Evolutionary conservation across 495 filamentous ascomycete genomes (phyloP).

Genomic region (Friedmanniomyces endolithicus): DNA sequence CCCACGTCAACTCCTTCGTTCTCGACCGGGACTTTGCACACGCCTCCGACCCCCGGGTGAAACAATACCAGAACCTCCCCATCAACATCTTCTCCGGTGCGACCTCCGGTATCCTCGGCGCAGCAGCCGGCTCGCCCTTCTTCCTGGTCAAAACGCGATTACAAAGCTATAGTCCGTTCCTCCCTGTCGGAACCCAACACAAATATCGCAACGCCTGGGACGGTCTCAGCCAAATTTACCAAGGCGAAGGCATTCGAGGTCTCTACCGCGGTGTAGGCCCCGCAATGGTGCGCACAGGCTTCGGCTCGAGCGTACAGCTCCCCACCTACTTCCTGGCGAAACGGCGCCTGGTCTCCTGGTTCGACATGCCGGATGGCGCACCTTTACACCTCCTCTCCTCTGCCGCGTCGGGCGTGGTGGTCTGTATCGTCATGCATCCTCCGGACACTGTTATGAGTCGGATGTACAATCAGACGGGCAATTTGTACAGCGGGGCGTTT

Average conservation of each 20-base stretch:
- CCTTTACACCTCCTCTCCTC: constrained; percentile 79
- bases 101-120: constrained; percentile 75
- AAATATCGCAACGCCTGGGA: constrained; percentile 76
- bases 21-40: constrained; percentile 34
- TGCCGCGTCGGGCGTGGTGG: constrained; percentile 84
- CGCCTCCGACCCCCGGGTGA: constrained; percentile 52
- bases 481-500: constrained; percentile 82
- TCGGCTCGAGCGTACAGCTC: constrained; percentile 87
- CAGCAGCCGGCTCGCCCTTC: constrained; percentile 83
- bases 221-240: constrained; percentile 67
- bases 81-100: constrained; percentile 92
- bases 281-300: constrained; percentile 94
- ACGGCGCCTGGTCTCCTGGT: constrained; percentile 60
- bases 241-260: constrained; percentile 62
- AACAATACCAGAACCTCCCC: constrained; percentile 55
- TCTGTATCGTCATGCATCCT: constrained; percentile 96
- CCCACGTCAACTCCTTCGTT: constrained; percentile 40
- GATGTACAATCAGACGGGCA: constrained; percentile 97
- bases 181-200: constrained; percentile 93
- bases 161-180: constrained; percentile 86
- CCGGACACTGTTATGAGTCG: constrained; percentile 98
- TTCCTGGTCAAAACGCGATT: constrained; percentile 97
- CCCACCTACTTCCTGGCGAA: constrained; percentile 99
- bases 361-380: constrained; percentile 86
- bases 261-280: constrained; percentile 82